A percentile compares a stretch with the other conserved stretches of the same genome.
These are phyloP conservation scores for Heritiera fomes DNA, from an alignment of 345 rosid genomes.

Conservation along the genomic window DNA sequence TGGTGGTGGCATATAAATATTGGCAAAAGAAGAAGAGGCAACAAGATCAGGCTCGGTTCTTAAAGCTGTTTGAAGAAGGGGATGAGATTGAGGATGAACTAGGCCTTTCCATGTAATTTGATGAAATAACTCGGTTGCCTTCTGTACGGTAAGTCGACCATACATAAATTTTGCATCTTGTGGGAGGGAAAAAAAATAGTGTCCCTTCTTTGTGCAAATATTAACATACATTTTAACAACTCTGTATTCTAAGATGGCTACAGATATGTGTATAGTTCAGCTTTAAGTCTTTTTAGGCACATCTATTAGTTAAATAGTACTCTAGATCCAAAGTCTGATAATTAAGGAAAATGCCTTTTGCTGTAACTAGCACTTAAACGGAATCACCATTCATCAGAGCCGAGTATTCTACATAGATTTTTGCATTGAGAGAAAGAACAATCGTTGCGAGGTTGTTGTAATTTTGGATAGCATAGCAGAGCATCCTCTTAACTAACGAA, in stretches of 20 bases:
- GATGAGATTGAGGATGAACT: conserved; percentile 87
- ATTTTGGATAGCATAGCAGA: not conserved
- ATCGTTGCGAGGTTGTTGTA: not conserved
- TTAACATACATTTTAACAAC: not conserved
- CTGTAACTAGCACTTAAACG: not conserved
- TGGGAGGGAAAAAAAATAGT: conserved; percentile 8
- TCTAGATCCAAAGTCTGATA: not conserved
- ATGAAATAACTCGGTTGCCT: conserved; percentile 18
- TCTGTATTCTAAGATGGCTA: conserved; percentile 6
- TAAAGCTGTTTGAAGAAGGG: conserved; percentile 86
- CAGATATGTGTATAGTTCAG: conserved; percentile 6
- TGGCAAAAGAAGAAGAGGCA: conserved; percentile 78
- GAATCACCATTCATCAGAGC: conserved; percentile 11
- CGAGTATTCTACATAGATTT: not conserved
- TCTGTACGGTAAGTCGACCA: conserved; percentile 38
- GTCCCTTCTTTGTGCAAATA: not conserved
- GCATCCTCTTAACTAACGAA: not conserved
- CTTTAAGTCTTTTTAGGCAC: not conserved
- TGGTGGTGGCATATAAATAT: conserved; percentile 46
- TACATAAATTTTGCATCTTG: conserved; percentile 28
- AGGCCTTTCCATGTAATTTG: conserved; percentile 36
- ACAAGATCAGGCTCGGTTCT: conserved; percentile 86
- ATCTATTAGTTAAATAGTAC: not conserved
- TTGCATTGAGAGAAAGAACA: not conserved
- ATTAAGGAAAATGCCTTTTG: not conserved